Base-by-base conservation (phyloP, 2,329 filamentous ascomycete species). In the Capronia epimyces region DNA sequence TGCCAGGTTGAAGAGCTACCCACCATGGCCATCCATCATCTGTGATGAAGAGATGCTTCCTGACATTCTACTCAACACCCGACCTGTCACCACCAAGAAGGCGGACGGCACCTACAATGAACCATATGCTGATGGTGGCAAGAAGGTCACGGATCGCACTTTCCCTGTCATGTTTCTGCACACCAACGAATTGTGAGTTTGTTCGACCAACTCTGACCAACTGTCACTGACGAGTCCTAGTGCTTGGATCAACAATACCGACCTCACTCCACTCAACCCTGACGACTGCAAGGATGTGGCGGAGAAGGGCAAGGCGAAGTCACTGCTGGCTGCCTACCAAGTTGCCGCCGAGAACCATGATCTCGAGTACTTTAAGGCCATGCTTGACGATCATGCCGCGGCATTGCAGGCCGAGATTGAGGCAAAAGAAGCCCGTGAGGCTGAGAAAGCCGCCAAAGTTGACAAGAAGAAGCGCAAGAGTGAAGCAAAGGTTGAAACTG, bases 41-140 rank as follows among this genome's bases (percentile, higher is more conserved):
- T 93, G 88, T 67, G 89, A 95, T 66, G 91, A 98, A 69, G 83
- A 85, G 56, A 97, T 98, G 84, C 82, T 98, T 16, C 91, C 93
- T 1, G 76, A 83, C 51, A 82, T 78, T 12, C 79, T 98, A 20
- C 71, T 94, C 48, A 86, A 79, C 63, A 80, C 79, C 40, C 85
- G 93, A 55, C 93, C 91, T 7, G 87, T 95, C 46, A 89, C 88
- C 39, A 89, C 91, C 18, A 83, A 81, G 62, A 82, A 86, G 52
- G 73, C 80, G 18, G 91, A 97, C 69, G 91, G 91, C 51, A 86
- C 85, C 34, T 95, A 93, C 68, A 83, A 87, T 47, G 87, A 89
- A 53, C 87, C 91, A 58, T 96, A 87, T 65, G 81, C 83, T 34
- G 89, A 95, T 63, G 90, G 86, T 54, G 91, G 87, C 62, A 93